Percentiles rank a stretch among this genome's conserved stretches.
Evolutionary conservation across 495 filamentous ascomycete species (phyloP).

Genomic region (Lasiosphaeria hispida): DNA sequence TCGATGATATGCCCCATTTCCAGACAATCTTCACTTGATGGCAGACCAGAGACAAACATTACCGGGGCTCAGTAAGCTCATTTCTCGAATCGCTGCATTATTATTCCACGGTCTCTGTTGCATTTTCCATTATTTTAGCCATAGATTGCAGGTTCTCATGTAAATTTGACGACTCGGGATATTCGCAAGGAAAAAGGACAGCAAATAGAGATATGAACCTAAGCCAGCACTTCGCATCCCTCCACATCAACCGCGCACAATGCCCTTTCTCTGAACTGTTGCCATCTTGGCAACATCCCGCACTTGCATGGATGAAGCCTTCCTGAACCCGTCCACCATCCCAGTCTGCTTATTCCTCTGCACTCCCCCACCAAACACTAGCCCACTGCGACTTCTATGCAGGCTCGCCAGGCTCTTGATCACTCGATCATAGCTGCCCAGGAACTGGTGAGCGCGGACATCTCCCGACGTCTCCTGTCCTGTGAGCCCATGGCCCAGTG

Average conservation of each 20-base stretch:
- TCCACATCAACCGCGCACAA: background rate
- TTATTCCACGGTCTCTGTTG: no score
- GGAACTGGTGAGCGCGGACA: slow-evolving; percentile 41
- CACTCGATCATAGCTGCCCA: slow-evolving; percentile 40
- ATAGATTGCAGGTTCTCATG: no score
- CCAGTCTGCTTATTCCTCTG: slow-evolving; percentile 33
- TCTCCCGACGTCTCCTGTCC: slow-evolving; percentile 20
- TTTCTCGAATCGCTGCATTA: no score
- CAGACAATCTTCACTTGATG: no score
- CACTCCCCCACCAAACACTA: slow-evolving; percentile 35
- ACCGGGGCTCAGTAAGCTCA: no score
- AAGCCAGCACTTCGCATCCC: background rate
- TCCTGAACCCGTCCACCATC: slow-evolving; percentile 38
- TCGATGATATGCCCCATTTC: no score
- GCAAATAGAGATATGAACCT: background rate
- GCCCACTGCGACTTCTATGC: slow-evolving; percentile 26
- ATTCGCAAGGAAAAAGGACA: no score
- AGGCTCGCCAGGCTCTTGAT: slow-evolving; percentile 25
- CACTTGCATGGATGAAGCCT: slow-evolving; percentile 7
- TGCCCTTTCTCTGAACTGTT: background rate
- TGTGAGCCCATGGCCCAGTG: slow-evolving; percentile 43
- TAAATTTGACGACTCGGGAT: no score
- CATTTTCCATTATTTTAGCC: no score
- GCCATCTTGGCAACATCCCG: background rate
- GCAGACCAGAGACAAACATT: no score